Conservation (phyloP, 495 filamentous ascomycete genomes). For the Aspergillus conjunctus region DNA sequence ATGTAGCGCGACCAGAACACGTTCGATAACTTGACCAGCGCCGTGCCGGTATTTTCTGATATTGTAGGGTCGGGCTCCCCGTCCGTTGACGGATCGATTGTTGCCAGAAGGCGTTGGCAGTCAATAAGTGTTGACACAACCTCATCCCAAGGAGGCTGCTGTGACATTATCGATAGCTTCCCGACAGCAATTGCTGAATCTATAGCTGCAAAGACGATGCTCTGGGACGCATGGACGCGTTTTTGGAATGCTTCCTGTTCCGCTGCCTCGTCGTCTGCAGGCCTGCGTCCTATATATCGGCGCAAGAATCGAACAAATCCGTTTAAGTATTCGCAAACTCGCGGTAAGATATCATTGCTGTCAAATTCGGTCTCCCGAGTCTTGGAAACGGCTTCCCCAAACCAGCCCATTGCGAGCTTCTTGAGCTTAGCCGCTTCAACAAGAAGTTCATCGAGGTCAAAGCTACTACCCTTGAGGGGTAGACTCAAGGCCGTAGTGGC, state of each 20-base stretch:
- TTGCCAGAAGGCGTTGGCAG: constrained; percentile 40
- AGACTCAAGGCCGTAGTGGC: constrained; percentile 54
- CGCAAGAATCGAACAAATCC: constrained; percentile 47
- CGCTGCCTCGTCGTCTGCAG: constrained; percentile 33
- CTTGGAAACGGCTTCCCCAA: constrained; percentile 46
- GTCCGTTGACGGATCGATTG: constrained; percentile 38
- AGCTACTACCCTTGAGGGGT: constrained; percentile 61
- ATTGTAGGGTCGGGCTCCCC: constrained; percentile 20
- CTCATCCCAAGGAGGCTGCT: constrained; percentile 44
- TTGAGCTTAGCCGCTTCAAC: constrained; percentile 63
- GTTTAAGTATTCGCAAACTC: constrained; percentile 43
- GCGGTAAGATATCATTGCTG: constrained; percentile 26
- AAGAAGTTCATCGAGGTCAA: constrained; percentile 71
- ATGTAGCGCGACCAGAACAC: constrained; percentile 71
- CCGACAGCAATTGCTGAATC: constrained; percentile 47
- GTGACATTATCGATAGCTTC: constrained; percentile 43
- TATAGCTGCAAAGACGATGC: constrained; percentile 43
- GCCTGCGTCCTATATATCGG: constrained; percentile 47
- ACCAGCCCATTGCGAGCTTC: constrained; percentile 58
- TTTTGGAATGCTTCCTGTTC: constrained; percentile 36
- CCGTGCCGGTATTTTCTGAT: constrained; percentile 30
- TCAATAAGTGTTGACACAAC: constrained; percentile 42
- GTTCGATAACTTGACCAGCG: constrained; percentile 66
- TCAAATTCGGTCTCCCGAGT: constrained; percentile 20
- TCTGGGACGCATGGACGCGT: constrained; percentile 37